phyloP scores from a whole-genome alignment of 2,329 filamentous ascomycete genomes.

The Exophiala viscosa region DNA sequence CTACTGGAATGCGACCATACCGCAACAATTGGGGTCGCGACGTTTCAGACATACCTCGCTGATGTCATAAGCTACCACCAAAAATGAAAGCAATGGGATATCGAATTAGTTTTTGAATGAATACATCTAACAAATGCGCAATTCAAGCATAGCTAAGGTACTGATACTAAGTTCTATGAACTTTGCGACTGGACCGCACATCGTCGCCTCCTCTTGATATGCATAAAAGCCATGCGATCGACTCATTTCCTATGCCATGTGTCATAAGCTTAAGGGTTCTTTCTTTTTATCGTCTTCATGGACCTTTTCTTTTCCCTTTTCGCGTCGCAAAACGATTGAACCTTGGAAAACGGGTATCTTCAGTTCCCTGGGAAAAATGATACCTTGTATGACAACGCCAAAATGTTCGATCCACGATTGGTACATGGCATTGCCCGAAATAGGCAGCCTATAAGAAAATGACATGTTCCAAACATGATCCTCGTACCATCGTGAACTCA shows the following conservation, averaged over 20 bases:
- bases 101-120: too few species aligned
- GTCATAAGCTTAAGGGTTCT: background rate
- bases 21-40: too few species aligned
- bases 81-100: too few species aligned
- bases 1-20: too few species aligned
- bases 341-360: background rate
- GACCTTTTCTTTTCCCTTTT: background rate
- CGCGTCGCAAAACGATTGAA: background rate
- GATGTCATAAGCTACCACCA: too few species aligned
- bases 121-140: too few species aligned
- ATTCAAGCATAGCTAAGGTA: too few species aligned
- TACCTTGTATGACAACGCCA: conserved; percentile 10
- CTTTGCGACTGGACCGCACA: too few species aligned
- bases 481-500: conserved; percentile 22
- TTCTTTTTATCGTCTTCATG: background rate
- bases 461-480: conserved; percentile 11
- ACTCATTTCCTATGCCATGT: background rate
- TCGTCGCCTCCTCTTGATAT: background rate
- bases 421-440: conserved; percentile 16
- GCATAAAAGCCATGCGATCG: too few species aligned
- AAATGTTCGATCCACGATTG: conserved; percentile 7
- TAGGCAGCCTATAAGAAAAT: conserved; percentile 3
- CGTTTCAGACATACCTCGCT: too few species aligned
- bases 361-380: background rate
- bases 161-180: too few species aligned